A percentile compares a stretch with the other conserved stretches of the same genome.
These are phyloP conservation scores for Nicotiana tabacum DNA, from an alignment of 257 asterid genomes.

Conservation along the genomic window DNA sequence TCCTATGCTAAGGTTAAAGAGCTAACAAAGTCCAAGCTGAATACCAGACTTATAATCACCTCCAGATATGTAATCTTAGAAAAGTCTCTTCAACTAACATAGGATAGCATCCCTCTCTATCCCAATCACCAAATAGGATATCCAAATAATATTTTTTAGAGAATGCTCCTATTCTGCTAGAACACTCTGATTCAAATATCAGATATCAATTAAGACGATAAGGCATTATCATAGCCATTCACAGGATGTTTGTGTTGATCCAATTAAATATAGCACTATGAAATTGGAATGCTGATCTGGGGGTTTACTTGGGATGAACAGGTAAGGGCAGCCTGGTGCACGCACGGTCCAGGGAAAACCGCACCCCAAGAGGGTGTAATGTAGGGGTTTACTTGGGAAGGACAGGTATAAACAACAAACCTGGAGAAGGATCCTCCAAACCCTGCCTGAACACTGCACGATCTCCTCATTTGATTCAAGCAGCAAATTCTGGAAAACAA, in stretches of 20 bases:
- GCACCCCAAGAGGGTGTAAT: no score
- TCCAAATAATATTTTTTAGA: background rate
- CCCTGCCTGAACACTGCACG: slow-evolving; percentile 83
- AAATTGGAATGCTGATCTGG: slow-evolving; percentile 6
- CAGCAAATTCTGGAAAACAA: slow-evolving; percentile 94
- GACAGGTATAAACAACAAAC: slow-evolving; percentile 24
- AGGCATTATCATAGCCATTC: background rate
- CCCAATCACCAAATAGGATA: background rate
- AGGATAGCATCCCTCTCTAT: background rate
- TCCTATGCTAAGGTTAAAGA: no score
- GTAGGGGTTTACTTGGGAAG: slow-evolving; percentile 1
- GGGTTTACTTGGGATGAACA: slow-evolving; percentile 2
- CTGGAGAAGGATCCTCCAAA: slow-evolving; percentile 83
- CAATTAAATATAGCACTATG: background rate
- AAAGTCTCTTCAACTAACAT: background rate
- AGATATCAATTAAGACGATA: background rate
- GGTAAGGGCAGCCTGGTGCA: background rate
- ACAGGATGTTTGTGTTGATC: background rate
- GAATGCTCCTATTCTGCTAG: background rate
- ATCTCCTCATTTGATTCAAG: slow-evolving; percentile 94
- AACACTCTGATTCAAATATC: background rate
- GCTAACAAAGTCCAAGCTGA: background rate
- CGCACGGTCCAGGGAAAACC: no score
- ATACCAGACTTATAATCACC: background rate
- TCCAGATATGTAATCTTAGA: background rate